Evolutionary conservation across 2,329 filamentous ascomycete species (phyloP).

Genomic region (Aspergillus brasiliensis): DNA sequence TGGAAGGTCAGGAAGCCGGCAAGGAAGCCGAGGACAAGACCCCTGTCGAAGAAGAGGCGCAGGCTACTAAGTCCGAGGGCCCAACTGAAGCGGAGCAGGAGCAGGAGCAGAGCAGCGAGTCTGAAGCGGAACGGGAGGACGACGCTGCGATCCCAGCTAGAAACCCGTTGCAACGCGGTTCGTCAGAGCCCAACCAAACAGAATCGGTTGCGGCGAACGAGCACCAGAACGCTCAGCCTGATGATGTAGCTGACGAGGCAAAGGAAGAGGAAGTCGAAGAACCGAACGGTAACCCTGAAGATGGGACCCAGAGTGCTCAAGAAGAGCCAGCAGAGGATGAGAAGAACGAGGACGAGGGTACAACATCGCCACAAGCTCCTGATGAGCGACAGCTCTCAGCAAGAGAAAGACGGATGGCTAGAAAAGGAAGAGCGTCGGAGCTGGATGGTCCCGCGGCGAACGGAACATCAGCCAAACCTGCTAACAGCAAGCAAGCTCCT

Average conservation of each 20-base stretch:
- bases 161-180: constrained; percentile 21
- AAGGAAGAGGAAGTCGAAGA: constrained; percentile 35
- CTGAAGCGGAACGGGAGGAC: constrained; percentile 26
- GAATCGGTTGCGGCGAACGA: constrained; percentile 31
- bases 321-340: constrained; percentile 3
- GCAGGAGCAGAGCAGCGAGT: constrained; percentile 28
- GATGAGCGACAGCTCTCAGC: constrained; percentile 37
- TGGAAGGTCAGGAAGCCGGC: constrained; percentile 24
- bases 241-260: constrained; percentile 38
- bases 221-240: constrained; percentile 39
- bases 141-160: constrained; percentile 11
- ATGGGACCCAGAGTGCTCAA: background rate
- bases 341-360: constrained; percentile 15
- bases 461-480: constrained; percentile 21
- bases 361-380: constrained; percentile 12
- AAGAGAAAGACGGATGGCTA: constrained; percentile 47
- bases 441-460: constrained; percentile 11
- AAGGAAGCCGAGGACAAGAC: constrained; percentile 31
- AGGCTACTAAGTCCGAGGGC: constrained; percentile 25
- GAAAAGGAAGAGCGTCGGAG: constrained; percentile 32
- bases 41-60: constrained; percentile 34
- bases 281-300: constrained; percentile 9
- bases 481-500: constrained; percentile 19
- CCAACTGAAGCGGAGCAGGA: constrained; percentile 22
- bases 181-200: constrained; percentile 17